Evolutionary conservation across 164 flowering plant species (phyloP).

Genomic region (Nelumbo lutea): DNA sequence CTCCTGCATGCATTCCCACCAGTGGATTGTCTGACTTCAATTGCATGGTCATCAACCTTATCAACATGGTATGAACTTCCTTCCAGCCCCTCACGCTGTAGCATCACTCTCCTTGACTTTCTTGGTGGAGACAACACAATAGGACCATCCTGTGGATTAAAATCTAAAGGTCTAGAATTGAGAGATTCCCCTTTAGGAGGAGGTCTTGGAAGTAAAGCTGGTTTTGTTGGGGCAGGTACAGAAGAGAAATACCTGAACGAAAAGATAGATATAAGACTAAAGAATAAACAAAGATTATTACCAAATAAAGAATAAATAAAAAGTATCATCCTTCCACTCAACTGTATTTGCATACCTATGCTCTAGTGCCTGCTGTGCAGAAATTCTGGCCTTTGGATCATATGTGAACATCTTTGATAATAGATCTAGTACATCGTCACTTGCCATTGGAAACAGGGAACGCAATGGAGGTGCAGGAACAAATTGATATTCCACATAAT

Average conservation of each 20-base stretch:
- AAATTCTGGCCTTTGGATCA: constrained; percentile 78
- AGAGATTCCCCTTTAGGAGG: constrained; percentile 60
- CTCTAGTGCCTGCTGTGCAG: constrained; percentile 86
- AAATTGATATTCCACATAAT: constrained; percentile 81
- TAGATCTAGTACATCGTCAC: constrained; percentile 85
- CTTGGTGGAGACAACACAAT: constrained; percentile 88
- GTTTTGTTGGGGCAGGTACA: constrained; percentile 80
- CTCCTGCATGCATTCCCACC: constrained; percentile 42
- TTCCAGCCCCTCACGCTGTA: constrained; percentile 58
- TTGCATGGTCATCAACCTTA: constrained; percentile 40
- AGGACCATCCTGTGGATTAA: constrained; percentile 61
- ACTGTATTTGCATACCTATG: constrained; percentile 54
- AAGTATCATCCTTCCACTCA: neutral
- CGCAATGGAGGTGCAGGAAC: constrained; percentile 75
- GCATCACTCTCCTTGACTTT: constrained; percentile 81
- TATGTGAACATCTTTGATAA: constrained; percentile 84
- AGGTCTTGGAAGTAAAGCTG: constrained; percentile 81
- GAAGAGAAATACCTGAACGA: constrained; percentile 79
- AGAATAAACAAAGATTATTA: constrained; percentile 1
- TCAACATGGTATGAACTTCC: constrained; percentile 32
- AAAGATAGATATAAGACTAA: constrained; percentile 9
- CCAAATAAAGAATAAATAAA: neutral
- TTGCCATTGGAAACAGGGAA: constrained; percentile 77
- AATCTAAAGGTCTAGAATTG: constrained; percentile 43
- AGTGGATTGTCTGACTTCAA: constrained; percentile 32